A percentile compares a stretch with the other conserved stretches of the same genome.
These are phyloP conservation scores for Ceratobasidium theobromae DNA, from an alignment of 1,284 basidiomycete genomes.

Conservation along the genomic window DNA sequence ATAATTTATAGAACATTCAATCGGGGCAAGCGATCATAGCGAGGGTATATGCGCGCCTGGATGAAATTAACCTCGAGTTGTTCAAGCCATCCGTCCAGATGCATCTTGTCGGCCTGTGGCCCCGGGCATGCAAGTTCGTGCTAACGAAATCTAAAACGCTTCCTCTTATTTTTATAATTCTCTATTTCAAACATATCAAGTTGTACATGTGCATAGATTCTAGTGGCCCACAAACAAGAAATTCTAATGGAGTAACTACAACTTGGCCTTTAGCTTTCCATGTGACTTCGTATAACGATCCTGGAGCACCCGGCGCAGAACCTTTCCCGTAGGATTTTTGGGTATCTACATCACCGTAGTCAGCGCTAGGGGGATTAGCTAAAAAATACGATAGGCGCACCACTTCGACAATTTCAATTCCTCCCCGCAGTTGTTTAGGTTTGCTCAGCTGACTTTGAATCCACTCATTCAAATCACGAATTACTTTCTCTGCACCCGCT, in stretches of 20 bases:
- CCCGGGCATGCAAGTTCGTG: too few species aligned
- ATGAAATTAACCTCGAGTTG: too few species aligned
- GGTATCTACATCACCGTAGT: conserved; percentile 52
- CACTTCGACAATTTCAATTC: conserved; percentile 62
- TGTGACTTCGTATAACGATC: conserved; percentile 53
- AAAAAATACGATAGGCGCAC: conserved; percentile 44
- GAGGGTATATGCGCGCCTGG: too few species aligned
- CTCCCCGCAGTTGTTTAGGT: conserved; percentile 71
- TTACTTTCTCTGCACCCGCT: conserved; percentile 49
- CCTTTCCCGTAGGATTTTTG: conserved; percentile 70
- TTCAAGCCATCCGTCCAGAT: too few species aligned
- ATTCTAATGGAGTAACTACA: conserved; percentile 37
- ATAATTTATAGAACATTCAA: too few species aligned
- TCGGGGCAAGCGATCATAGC: too few species aligned
- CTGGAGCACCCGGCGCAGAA: conserved; percentile 57
- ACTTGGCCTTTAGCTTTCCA: conserved; percentile 43
- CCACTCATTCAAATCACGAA: conserved; percentile 59
- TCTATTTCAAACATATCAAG: too few species aligned
- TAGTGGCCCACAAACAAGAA: background rate
- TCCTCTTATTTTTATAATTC: too few species aligned
- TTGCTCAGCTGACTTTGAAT: conserved; percentile 60
- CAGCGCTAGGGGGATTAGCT: background rate
- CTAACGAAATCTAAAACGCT: too few species aligned
- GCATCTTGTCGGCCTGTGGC: too few species aligned
- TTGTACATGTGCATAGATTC: too few species aligned